Evolutionary conservation across 148 eudicot genomes (phyloP), one percentile per base, ranked within the genome.

Genomic region (Fagopyrum tataricum): DNA sequence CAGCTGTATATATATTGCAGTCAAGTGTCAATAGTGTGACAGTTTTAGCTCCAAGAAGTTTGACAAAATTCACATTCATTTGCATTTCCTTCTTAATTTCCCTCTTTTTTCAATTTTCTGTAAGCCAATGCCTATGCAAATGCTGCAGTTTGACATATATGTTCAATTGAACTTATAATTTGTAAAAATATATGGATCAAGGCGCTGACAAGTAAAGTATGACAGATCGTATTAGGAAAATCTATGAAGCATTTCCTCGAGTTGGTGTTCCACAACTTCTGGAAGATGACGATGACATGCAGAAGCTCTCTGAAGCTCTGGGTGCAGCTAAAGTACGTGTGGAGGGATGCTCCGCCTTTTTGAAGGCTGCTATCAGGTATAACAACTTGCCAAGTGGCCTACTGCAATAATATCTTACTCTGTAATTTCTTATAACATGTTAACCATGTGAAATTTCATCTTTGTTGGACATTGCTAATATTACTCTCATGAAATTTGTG

Each of bases 311-410:
- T 31, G 97, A 94, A 86, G 93, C 88, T 52, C 77, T 94, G 79
- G 98, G 84, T 71, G 88, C 96, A 42, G 98, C 96, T 77, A 94
- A 94, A 83, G 79, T 72, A 73, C 97, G 97, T 52, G 91, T 92
- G 10, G 97, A 94, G 72, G 82, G 91, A 26, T 94, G 98, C 83
- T 84, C 97, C 61, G 85, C 97, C 15, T 91, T 89, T 81, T 78
- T 94, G 76, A 91, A 77, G 85, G 93, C 97, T 76, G 92, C 98
- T 72, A 79, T 94, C 67, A 94, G 78, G 98, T 90, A 70, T 84
- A 84, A 72, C 76, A 20, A 73, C 73, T 66, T 64, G 44, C 73
- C 53, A 43, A 47, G 46, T 8, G 7, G 13, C 13, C 6, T 71
- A 43, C 52, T 72, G 18, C 51, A 73, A 42, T 55, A 17, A 14